Conservation (phyloP, 2,329 filamentous ascomycete species). For the Karstenula rhodostoma region DNA sequence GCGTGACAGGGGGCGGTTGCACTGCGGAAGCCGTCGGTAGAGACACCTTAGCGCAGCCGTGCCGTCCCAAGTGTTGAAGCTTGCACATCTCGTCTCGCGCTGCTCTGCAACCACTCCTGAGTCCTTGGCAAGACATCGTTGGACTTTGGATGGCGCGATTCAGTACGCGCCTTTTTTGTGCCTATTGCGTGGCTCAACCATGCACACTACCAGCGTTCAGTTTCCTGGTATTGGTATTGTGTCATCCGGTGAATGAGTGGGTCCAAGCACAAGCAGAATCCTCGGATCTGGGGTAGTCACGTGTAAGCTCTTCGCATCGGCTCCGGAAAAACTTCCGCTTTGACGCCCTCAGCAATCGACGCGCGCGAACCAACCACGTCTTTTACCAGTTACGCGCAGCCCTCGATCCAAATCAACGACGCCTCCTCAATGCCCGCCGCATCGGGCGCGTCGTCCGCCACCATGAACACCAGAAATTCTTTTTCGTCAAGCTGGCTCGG, state of each 20-base stretch:
- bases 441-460: slow-evolving; percentile 45
- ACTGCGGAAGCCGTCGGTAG: not conserved
- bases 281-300: slow-evolving; percentile 11
- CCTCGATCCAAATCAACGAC: slow-evolving; percentile 13
- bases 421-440: slow-evolving; percentile 37
- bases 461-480: slow-evolving; percentile 45
- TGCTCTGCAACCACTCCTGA: not conserved
- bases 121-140: not conserved
- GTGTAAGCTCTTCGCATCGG: slow-evolving; percentile 15
- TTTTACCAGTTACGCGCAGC: slow-evolving; percentile 22
- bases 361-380: slow-evolving; percentile 26
- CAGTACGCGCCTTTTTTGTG: not conserved
- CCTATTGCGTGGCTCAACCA: not conserved
- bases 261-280: not conserved
- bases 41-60: slow-evolving; percentile 8
- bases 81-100: slow-evolving; percentile 4
- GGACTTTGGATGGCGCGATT: not conserved
- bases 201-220: no score
- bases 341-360: not conserved
- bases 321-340: slow-evolving; percentile 18
- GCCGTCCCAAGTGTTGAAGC: slow-evolving; percentile 2
- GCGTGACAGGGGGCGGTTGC: slow-evolving; percentile 8
- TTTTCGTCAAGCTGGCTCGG: slow-evolving; percentile 43
- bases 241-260: not conserved
- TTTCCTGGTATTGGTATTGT: not conserved